Conservation (phyloP, 164 flowering plant genomes). For the Vitis labrusca region DNA sequence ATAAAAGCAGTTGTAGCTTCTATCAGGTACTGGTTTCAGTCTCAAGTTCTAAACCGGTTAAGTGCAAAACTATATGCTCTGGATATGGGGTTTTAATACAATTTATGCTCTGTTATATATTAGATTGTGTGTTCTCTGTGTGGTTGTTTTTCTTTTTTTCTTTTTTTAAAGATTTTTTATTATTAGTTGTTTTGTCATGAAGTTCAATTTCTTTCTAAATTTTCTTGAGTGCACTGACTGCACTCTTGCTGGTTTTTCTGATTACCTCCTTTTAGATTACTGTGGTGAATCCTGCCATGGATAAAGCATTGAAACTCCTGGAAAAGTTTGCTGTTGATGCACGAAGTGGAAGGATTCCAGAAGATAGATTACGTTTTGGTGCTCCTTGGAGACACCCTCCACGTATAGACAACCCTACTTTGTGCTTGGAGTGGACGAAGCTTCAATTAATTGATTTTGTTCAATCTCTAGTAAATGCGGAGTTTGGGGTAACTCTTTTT, state of each 20-base stretch:
- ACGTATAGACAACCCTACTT: constrained; percentile 34
- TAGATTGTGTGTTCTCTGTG: neutral
- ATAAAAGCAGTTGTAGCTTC: neutral
- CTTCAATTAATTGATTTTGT: constrained; percentile 89
- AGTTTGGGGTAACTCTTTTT: constrained; percentile 68
- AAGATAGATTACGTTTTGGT: constrained; percentile 83
- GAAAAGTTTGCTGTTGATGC: constrained; percentile 76
- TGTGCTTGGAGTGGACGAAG: constrained; percentile 74
- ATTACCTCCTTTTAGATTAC: constrained; percentile 44
- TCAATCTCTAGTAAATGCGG: constrained; percentile 68
- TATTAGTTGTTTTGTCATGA: neutral
- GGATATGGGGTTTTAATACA: neutral
- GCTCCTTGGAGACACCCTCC: constrained; percentile 99
- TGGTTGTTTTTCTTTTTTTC: neutral
- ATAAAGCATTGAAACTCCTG: constrained; percentile 58
- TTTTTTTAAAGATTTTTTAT: no score
- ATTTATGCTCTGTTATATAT: neutral
- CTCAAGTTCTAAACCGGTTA: neutral
- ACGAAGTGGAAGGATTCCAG: constrained; percentile 55
- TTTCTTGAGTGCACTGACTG: no score
- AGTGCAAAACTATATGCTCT: neutral
- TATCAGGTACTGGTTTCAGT: neutral
- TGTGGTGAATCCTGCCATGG: constrained; percentile 96
- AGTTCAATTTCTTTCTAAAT: neutral
- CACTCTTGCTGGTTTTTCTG: neutral